These are phyloP conservation scores for Helicostylum pulchrum DNA, from an alignment of 192 early-diverging fungal species.

Conservation along the genomic window DNA sequence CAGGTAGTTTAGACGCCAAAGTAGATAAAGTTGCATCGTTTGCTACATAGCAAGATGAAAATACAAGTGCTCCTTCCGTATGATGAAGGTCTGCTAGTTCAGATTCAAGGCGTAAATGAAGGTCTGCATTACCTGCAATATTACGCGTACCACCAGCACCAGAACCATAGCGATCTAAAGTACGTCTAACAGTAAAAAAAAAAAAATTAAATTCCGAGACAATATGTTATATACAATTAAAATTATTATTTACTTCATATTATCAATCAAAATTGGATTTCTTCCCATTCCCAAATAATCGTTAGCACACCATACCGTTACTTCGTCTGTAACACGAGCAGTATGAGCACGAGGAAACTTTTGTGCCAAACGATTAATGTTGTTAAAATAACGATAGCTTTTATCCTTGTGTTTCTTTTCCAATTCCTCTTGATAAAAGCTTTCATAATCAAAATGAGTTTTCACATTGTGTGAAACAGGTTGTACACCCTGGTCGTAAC, in stretches of 20 bases:
- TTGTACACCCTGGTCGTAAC: conserved; percentile 27
- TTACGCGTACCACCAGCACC: conserved; percentile 99
- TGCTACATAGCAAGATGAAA: conserved; percentile 97
- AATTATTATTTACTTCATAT: conserved; percentile 80
- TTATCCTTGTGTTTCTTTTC: conserved; percentile 97
- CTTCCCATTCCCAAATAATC: conserved; percentile 98
- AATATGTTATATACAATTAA: background rate
- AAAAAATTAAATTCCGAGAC: conserved; percentile 12
- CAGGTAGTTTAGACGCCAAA: conserved; percentile 81
- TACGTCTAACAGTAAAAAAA: conserved; percentile 50
- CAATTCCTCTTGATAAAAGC: conserved; percentile 76
- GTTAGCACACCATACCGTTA: conserved; percentile 99
- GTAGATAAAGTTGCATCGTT: conserved; percentile 96
- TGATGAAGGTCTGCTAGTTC: conserved; percentile 92
- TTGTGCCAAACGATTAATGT: conserved; percentile 96
- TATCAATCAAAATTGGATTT: conserved; percentile 77
- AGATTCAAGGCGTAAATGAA: conserved; percentile 87
- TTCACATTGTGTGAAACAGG: conserved; percentile 37
- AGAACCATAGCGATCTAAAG: conserved; percentile 94
- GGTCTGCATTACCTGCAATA: conserved; percentile 97
- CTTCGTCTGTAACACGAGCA: conserved; percentile 74
- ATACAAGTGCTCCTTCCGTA: conserved; percentile 88
- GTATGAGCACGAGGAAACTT: conserved; percentile 94
- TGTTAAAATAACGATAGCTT: conserved; percentile 99
- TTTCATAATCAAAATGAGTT: conserved; percentile 86